These are phyloP conservation scores for Pelargonium hybrid DNA, from an alignment of 441 rosid species.

Conservation along the genomic window DNA sequence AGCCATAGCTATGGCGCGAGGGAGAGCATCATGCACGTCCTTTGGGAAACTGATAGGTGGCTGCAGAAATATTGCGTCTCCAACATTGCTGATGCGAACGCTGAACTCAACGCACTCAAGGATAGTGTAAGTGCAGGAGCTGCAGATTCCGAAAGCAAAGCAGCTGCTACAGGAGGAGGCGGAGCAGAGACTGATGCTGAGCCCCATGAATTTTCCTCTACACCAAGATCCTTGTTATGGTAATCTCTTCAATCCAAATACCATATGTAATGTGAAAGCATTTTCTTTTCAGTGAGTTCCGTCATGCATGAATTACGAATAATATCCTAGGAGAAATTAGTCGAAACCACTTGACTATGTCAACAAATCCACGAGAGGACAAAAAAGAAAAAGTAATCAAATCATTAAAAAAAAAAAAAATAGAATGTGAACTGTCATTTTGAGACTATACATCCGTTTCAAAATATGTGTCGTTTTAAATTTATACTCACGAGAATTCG, in stretches of 20 bases:
- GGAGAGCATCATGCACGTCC: constrained; percentile 94
- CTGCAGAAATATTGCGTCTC: constrained; percentile 67
- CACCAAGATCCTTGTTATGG: constrained; percentile 54
- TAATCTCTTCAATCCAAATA: constrained; percentile 20
- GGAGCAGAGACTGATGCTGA: constrained; percentile 39
- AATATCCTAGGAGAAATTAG: too few relatives aligned
- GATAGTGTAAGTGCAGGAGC: constrained; percentile 28
- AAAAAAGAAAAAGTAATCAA: too few relatives aligned
- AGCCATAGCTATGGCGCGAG: constrained; percentile 88
- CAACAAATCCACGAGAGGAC: too few relatives aligned
- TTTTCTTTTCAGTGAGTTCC: too few relatives aligned
- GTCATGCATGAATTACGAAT: not conserved
- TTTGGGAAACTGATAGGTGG: constrained; percentile 98
- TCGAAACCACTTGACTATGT: too few relatives aligned
- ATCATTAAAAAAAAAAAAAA: too few relatives aligned
- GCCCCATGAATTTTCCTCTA: constrained; percentile 20
- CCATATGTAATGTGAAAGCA: not conserved
- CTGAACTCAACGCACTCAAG: constrained; percentile 27
- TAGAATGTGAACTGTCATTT: too few relatives aligned
- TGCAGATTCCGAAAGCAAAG: constrained; percentile 33
- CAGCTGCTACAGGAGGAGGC: constrained; percentile 44
- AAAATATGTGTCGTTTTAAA: too few relatives aligned
- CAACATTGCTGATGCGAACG: constrained; percentile 34
- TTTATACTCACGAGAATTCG: too few relatives aligned
- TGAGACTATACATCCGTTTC: too few relatives aligned